Conservation (phyloP, 768 basidiomycete genomes). For the Pleurotus cornucopiae region DNA sequence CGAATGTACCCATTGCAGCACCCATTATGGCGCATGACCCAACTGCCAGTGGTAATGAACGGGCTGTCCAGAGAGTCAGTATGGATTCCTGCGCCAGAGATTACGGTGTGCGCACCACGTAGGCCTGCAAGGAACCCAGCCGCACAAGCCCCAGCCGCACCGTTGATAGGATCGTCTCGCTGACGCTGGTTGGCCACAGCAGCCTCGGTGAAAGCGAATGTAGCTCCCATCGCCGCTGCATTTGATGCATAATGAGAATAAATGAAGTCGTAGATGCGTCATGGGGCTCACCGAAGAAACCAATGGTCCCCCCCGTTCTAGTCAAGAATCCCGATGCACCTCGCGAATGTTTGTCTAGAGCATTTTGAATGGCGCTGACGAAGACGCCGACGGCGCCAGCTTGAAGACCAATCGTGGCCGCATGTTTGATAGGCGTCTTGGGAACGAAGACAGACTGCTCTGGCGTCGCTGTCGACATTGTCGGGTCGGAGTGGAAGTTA, state of each 20-base stretch:
- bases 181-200: slow-evolving; percentile 76
- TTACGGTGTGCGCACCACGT: slow-evolving; percentile 48
- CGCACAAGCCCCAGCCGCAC: slow-evolving; percentile 84
- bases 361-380: slow-evolving; percentile 73
- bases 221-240: slow-evolving; percentile 83
- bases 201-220: slow-evolving; percentile 81
- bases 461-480: slow-evolving; percentile 27
- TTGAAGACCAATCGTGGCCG: slow-evolving; percentile 57
- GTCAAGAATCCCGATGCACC: slow-evolving; percentile 87
- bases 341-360: slow-evolving; percentile 66
- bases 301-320: slow-evolving; percentile 85
- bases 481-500: slow-evolving; percentile 12
- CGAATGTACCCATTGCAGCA: slow-evolving; percentile 75
- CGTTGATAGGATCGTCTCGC: slow-evolving; percentile 77
- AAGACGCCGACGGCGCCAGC: slow-evolving; percentile 62
- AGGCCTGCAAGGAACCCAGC: slow-evolving; percentile 90
- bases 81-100: slow-evolving; percentile 11
- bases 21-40: slow-evolving; percentile 78
- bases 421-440: slow-evolving; percentile 52
- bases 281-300: slow-evolving; percentile 73
- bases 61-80: slow-evolving; percentile 40
- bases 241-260: neutral
- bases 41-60: slow-evolving; percentile 79
- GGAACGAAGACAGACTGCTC: slow-evolving; percentile 33
- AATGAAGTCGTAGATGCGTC: neutral